Evolutionary conservation across 148 eudicot species (phyloP).

Genomic region (Arbutus unedo): DNA sequence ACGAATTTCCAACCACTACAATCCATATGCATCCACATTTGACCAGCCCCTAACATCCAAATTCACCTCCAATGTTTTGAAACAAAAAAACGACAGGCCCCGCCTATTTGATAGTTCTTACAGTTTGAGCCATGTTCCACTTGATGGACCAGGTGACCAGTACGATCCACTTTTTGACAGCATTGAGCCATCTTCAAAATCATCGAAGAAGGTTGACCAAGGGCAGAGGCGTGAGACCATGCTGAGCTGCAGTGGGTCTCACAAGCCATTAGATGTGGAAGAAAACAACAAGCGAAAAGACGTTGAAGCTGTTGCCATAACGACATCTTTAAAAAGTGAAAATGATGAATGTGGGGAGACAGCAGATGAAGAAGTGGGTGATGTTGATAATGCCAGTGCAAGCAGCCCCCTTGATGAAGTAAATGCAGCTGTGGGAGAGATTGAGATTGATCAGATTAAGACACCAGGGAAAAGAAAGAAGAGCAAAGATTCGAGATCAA

Average conservation of each 20-base stretch:
- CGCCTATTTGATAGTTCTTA: constrained; percentile 37
- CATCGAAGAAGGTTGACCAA: constrained; percentile 39
- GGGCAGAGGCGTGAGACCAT: constrained; percentile 44
- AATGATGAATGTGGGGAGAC: constrained; percentile 90
- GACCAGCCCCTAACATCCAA: constrained; percentile 75
- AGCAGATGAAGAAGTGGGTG: constrained; percentile 85
- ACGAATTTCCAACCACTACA: constrained; percentile 56
- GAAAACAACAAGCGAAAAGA: constrained; percentile 51
- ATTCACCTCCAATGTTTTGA: constrained; percentile 47
- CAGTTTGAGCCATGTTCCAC: constrained; percentile 35
- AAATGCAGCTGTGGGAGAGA: constrained; percentile 46
- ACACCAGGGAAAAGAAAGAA: constrained; percentile 57
- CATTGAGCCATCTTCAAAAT: constrained; percentile 76
- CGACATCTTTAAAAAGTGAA: constrained; percentile 54
- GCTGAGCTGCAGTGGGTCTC: constrained; percentile 42
- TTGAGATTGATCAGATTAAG: constrained; percentile 79
- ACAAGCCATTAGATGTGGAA: constrained; percentile 45
- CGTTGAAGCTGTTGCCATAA: constrained; percentile 38
- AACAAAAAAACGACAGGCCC: constrained; percentile 39
- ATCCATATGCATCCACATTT: constrained; percentile 88
- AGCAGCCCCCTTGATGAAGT: constrained; percentile 48
- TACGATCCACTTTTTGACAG: constrained; percentile 96
- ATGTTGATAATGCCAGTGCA: constrained; percentile 60
- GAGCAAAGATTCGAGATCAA: constrained; percentile 76
- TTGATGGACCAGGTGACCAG: constrained; percentile 51